phyloP scores from a whole-genome alignment of 805 yeast species.

The Schizosaccharomyces lindneri region DNA sequence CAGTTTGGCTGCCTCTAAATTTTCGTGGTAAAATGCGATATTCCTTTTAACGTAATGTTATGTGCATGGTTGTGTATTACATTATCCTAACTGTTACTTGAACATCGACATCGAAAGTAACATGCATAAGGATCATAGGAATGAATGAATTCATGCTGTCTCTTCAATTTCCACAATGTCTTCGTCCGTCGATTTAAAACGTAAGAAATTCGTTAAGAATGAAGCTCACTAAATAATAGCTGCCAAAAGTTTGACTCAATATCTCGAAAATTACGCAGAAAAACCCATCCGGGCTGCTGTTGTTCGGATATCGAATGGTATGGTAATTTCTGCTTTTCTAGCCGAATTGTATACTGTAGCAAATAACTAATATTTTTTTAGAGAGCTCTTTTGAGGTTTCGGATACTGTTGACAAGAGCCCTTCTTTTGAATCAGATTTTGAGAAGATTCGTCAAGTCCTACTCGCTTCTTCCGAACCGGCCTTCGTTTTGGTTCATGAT shows the following conservation, averaged over 20 bases:
- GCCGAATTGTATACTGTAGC: not conserved
- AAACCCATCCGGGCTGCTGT: not conserved
- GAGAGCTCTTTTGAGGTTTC: not conserved
- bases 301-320: not conserved
- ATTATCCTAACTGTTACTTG: no score
- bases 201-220: not conserved
- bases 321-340: not conserved
- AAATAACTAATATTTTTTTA: not conserved
- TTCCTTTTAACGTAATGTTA: no score
- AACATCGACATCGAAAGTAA: no score
- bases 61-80: no score
- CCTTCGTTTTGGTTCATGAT: not conserved
- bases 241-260: not conserved
- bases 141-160: no score
- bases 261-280: not conserved
- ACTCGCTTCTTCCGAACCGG: slow-evolving; percentile 4
- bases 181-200: slow-evolving; percentile 10
- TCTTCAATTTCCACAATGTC: not conserved
- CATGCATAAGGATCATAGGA: no score
- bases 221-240: not conserved
- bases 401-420: not conserved
- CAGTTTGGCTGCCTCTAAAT: no score
- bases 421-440: not conserved
- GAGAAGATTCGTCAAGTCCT: slow-evolving; percentile 3
- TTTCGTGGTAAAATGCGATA: no score